Evolutionary conservation across 805 yeast species (phyloP).

Genomic region (Suhomyces prunicola): DNA sequence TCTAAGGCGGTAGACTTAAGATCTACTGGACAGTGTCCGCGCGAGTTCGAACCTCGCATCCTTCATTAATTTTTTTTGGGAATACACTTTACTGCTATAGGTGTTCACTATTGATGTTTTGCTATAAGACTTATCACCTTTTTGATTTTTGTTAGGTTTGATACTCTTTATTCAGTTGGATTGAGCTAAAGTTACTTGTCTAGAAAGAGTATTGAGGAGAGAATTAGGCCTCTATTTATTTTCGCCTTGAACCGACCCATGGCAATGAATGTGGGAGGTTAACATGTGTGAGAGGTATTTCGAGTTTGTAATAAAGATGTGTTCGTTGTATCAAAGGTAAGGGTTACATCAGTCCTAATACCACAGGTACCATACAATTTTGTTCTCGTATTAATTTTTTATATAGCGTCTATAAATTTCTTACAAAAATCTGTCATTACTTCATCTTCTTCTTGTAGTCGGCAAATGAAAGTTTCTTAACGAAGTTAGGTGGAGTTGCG

Average conservation of each 20-base stretch:
- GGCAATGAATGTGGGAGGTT: too few species aligned
- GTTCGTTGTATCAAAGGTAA: too few species aligned
- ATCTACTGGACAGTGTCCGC: slow-evolving; percentile 46
- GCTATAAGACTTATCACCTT: background rate
- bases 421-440: slow-evolving; percentile 10
- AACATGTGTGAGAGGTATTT: too few species aligned
- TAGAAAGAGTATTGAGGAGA: too few species aligned
- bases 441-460: slow-evolving; percentile 65
- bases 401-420: background rate
- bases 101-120: background rate
- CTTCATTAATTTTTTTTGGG: slow-evolving; percentile 32
- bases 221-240: too few species aligned
- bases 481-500: slow-evolving; percentile 13
- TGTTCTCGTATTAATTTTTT: background rate
- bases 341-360: too few species aligned
- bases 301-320: too few species aligned
- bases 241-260: too few species aligned
- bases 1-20: slow-evolving; percentile 49
- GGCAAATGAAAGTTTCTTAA: slow-evolving; percentile 67
- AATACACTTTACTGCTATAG: background rate
- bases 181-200: too few species aligned
- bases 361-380: too few species aligned
- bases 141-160: too few species aligned
- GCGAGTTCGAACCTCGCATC: slow-evolving; percentile 49
- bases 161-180: too few species aligned